phyloP scores from a whole-genome alignment of 208 protist species.

The Phytomonas francai region DNA sequence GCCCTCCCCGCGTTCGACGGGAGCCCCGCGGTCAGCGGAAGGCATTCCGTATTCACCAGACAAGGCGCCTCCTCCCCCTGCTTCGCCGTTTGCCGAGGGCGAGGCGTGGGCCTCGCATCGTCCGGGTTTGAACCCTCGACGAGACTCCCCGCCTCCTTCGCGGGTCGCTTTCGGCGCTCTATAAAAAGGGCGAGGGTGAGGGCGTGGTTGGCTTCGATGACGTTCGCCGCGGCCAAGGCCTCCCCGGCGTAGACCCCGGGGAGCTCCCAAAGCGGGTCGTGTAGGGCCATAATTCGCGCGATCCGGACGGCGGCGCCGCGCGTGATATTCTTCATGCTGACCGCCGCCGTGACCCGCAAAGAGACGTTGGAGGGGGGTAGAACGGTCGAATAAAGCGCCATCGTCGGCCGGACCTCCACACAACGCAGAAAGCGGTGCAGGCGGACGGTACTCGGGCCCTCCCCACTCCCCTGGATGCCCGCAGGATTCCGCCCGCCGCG shows the following conservation, averaged over 20 bases:
- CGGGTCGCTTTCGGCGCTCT: slow-evolving; percentile 14
- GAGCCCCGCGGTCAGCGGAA: slow-evolving; percentile 27
- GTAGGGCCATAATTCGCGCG: slow-evolving; percentile 39
- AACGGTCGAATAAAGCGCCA: slow-evolving; percentile 56
- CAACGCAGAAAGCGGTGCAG: slow-evolving; percentile 71
- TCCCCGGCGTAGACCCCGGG: slow-evolving; percentile 18
- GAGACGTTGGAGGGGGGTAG: slow-evolving; percentile 47
- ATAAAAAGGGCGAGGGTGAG: slow-evolving; percentile 50
- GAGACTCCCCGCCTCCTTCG: slow-evolving; percentile 9
- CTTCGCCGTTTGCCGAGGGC: too few species aligned
- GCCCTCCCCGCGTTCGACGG: slow-evolving; percentile 14
- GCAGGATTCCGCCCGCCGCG: too few species aligned
- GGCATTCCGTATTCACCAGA: slow-evolving; percentile 32
- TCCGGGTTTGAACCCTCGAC: slow-evolving; percentile 10
- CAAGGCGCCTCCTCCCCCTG: not conserved
- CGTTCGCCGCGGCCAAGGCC: slow-evolving; percentile 23
- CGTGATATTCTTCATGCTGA: slow-evolving; percentile 57
- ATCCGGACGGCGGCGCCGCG: slow-evolving; percentile 29
- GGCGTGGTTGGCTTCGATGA: slow-evolving; percentile 36
- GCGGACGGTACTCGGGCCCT: slow-evolving; percentile 15
- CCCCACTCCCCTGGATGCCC: not conserved
- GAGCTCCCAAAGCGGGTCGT: slow-evolving; percentile 49
- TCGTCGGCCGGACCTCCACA: slow-evolving; percentile 48
- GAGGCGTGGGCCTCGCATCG: not conserved
- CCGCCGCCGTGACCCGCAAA: slow-evolving; percentile 27